A percentile compares a stretch with the other conserved stretches of the same genome.
Evolutionary conservation across 1,284 basidiomycete species (phyloP).

Genomic region (Earliella scabrosa): DNA sequence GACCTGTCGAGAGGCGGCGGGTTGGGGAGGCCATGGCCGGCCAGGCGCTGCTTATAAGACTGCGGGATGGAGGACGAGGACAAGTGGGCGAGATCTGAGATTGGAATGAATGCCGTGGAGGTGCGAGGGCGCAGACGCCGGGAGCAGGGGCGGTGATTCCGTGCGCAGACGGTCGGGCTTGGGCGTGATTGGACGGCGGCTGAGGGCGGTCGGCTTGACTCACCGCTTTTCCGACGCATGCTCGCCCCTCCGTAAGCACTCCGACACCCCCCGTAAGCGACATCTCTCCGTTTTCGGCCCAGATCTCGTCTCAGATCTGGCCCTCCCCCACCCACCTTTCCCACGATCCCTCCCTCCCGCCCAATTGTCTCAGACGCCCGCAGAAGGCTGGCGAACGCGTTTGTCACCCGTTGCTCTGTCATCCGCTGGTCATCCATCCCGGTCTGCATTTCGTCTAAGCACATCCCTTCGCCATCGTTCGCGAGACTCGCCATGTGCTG

Average conservation of each 20-base stretch:
- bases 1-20: conserved; percentile 11
- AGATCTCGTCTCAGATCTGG: conserved; percentile 7
- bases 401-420: conserved; percentile 7
- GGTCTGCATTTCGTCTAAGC: neutral
- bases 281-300: conserved; percentile 1
- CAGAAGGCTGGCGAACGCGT: neutral
- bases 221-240: conserved; percentile 9
- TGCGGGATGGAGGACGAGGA: conserved; percentile 5
- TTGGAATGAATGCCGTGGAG: conserved; percentile 24
- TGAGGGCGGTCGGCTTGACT: neutral
- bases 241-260: conserved; percentile 19
- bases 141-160: conserved; percentile 8
- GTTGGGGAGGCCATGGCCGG: conserved; percentile 17
- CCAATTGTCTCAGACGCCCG: neutral
- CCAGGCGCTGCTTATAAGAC: conserved; percentile 14
- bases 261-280: conserved; percentile 22
- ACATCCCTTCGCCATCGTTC: neutral
- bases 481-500: neutral
- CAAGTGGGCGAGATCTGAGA: conserved; percentile 19
- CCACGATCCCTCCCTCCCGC: neutral
- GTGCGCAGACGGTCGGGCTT: conserved; percentile 9
- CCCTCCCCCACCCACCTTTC: neutral
- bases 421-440: neutral
- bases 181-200: conserved; percentile 13
- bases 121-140: conserved; percentile 1